Evolutionary conservation across 1,284 basidiomycete genomes (phyloP).

Genomic region (Anthracocystis setariae): DNA sequence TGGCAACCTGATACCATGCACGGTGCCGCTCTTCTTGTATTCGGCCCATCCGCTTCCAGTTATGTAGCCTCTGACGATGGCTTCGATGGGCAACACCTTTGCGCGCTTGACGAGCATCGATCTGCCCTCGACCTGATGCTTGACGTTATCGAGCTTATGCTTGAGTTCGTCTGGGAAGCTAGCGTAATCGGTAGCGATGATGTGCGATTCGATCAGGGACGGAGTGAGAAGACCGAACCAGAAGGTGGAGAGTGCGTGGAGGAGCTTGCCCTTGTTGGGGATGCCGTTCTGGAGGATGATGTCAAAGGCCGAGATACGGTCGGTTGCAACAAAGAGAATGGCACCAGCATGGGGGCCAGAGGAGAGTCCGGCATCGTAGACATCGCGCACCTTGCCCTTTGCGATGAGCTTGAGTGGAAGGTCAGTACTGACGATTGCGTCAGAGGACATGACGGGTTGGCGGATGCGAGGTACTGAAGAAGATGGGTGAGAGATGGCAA

Average conservation of each 20-base stretch:
- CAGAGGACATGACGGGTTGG: conserved; percentile 24
- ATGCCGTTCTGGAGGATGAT: conserved; percentile 78
- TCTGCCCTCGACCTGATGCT: conserved; percentile 78
- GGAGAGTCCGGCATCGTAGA: conserved; percentile 62
- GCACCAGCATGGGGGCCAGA: conserved; percentile 52
- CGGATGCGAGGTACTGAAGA: too few species aligned
- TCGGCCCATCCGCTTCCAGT: conserved; percentile 97
- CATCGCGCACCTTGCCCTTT: conserved; percentile 66
- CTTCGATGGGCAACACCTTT: conserved; percentile 91
- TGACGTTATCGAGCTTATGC: conserved; percentile 37
- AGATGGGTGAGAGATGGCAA: neutral
- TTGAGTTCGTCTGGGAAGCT: conserved; percentile 55
- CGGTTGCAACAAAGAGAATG: conserved; percentile 88
- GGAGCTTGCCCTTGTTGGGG: conserved; percentile 88
- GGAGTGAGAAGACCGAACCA: conserved; percentile 83
- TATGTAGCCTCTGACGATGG: conserved; percentile 94
- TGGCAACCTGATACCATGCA: conserved; percentile 85
- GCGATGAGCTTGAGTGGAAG: conserved; percentile 65
- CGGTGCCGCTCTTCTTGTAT: conserved; percentile 86
- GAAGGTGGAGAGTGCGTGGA: conserved; percentile 90
- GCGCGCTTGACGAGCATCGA: conserved; percentile 92
- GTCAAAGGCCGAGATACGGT: conserved; percentile 96
- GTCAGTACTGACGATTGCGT: conserved; percentile 52
- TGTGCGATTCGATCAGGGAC: conserved; percentile 59
- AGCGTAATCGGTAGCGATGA: conserved; percentile 57